A percentile compares a stretch with the other conserved stretches of the same genome.
phyloP scores from a whole-genome alignment of 1,284 basidiomycete genomes.

The Chalciporus sp. region DNA sequence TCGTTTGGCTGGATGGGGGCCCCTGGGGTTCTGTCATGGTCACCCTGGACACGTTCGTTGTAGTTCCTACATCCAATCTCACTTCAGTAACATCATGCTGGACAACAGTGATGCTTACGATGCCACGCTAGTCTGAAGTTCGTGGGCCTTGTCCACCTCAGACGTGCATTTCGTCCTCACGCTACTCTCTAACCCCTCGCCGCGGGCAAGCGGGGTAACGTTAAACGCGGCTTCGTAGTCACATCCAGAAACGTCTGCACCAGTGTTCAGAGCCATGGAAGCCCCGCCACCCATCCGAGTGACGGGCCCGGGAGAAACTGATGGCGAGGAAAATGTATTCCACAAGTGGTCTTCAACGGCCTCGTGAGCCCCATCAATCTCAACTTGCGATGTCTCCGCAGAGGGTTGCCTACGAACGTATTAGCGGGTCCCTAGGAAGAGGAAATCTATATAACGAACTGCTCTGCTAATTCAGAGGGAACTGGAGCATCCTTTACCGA shows the following conservation, averaged over 20 bases:
- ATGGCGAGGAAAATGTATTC: too few relatives aligned
- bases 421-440: too few relatives aligned
- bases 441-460: too few relatives aligned
- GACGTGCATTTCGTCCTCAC: too few relatives aligned
- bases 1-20: neutral
- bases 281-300: too few relatives aligned
- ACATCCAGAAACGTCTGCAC: neutral
- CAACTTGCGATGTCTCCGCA: too few relatives aligned
- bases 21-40: slow-evolving; percentile 11
- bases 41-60: slow-evolving; percentile 15
- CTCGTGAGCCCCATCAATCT: too few relatives aligned
- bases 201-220: neutral
- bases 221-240: neutral
- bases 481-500: too few relatives aligned
- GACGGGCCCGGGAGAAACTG: too few relatives aligned
- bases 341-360: too few relatives aligned
- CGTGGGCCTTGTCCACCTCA: neutral
- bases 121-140: neutral
- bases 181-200: neutral
- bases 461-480: too few relatives aligned
- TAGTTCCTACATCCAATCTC: neutral
- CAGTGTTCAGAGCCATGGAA: neutral
- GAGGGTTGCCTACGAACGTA: too few relatives aligned
- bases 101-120: neutral
- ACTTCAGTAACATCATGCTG: neutral